Evolutionary conservation across 306 rosid species (phyloP), one percentile per base, ranked within the genome.

Genomic region (Canavalia gladiata): DNA sequence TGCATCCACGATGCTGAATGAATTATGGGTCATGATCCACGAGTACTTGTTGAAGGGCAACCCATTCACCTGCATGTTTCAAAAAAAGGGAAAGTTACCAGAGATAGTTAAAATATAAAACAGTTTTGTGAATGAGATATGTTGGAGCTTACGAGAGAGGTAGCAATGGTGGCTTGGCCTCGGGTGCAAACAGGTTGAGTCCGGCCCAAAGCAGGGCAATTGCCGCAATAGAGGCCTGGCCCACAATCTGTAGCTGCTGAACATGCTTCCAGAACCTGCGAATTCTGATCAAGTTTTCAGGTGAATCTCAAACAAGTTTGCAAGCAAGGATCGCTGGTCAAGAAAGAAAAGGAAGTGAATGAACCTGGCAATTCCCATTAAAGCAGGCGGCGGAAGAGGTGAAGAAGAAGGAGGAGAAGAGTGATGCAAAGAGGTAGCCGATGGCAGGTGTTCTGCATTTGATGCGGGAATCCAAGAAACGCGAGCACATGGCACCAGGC

Each of bases 11-110:
- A 91, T 94, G 83, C 98, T 94, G 76, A 94, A 94, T 39, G 98
- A 91, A 78, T 94, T 94, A 83, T 94, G 98, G 50, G 98, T 94
- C 87, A 91, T 87, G 78, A 94, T 74, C 98, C 97, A 94, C 6
- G 98, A 74, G 85, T 92, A 94, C 90, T 94, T 94, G 81, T 92
- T 92, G 83, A 94, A 94, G 50, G 97, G 97, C 81, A 94, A 82
- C 28, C 90, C 97, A 73, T 81, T 88, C 52, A 92, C 84, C 98
- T 91, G 75, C 81, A 90, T 47, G 6, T 11, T 65, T 60, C 55
- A 30, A 25, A 39, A 87, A 65, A 66, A 28, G 68, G 6, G 9
- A 0, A 72, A 67, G 10, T 76, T 42, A 62, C 28, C 43, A 62
- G 8, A 45, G 8, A 39, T 39, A 18, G 49, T 62, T 18, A 76